A percentile compares a stretch with the other conserved stretches of the same genome.
Conservation (phyloP, 495 filamentous ascomycete species). For the Letharia columbiana region DNA sequence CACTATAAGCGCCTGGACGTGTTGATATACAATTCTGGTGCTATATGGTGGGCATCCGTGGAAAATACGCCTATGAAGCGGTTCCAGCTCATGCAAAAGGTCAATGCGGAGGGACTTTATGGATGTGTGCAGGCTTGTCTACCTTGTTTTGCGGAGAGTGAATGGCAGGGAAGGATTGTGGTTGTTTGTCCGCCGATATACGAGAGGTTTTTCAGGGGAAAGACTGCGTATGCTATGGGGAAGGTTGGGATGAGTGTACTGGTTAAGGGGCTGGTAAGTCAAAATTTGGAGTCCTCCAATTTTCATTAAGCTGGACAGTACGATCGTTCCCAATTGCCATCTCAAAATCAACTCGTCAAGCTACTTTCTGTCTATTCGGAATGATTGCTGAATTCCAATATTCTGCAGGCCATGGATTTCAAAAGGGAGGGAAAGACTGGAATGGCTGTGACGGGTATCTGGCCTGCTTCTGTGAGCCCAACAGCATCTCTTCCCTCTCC, state of each 20-base stretch:
- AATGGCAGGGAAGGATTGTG: constrained; percentile 55
- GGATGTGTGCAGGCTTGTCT: constrained; percentile 57
- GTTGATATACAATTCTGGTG: constrained; percentile 75
- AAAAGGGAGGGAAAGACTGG: constrained; percentile 51
- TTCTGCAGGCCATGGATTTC: constrained; percentile 61
- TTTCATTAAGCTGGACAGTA: background rate
- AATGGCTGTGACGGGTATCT: constrained; percentile 76
- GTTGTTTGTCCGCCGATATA: constrained; percentile 85
- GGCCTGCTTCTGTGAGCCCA: constrained; percentile 61
- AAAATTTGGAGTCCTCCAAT: background rate
- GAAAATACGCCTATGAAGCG: constrained; percentile 66
- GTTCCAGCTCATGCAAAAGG: constrained; percentile 72
- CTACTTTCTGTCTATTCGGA: background rate
- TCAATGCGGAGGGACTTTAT: constrained; percentile 64
- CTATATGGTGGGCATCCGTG: constrained; percentile 79
- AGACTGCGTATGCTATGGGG: constrained; percentile 81
- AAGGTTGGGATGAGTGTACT: constrained; percentile 81
- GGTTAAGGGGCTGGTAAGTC: constrained; percentile 53
- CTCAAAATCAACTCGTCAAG: background rate
- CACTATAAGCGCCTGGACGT: constrained; percentile 60
- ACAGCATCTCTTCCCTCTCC: constrained; percentile 4
- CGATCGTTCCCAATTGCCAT: background rate
- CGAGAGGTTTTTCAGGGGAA: constrained; percentile 73
- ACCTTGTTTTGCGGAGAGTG: constrained; percentile 49
- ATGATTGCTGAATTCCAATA: background rate